Evolutionary conservation across 208 protist species (phyloP), one percentile per base, ranked within the genome.

Genomic region (Kentomonas sorsogonicus): DNA sequence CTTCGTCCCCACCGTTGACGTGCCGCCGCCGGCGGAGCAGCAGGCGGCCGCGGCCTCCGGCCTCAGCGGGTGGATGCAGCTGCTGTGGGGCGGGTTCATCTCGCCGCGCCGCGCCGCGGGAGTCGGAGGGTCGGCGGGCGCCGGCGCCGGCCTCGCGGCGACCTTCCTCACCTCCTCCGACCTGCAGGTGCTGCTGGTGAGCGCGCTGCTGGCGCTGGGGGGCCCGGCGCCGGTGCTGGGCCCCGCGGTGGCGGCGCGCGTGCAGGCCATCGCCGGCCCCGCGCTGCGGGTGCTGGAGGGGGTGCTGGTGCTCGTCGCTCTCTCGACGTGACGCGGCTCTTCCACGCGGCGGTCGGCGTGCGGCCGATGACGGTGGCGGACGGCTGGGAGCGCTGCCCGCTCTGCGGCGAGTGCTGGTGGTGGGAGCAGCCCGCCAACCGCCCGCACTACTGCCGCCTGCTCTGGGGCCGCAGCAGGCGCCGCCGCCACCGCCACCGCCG

Each of bases 311-410:
- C 60, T 86, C 2, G 62, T 60, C 25, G 1, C 77, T 13, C 63
- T 69, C 39, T 86, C 10, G 75, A 70, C 41, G 66, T 71, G 36
- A 75, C 84, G 63, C 76, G 79, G 10, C 60, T 86, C 23, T 81
- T 86, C 45, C 63, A 90, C 70, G 83, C 76, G 7, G 40, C 82
- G 20, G 67, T 86, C 27, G 83, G 83, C 0, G 76, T 83, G 27
- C 77, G 72, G 15, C 76, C 74, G 3, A 71, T 90, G 25, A 60
- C 46, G n/a, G 66, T 85, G n/a, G 62, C 74, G 1, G 74, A 82
- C 26, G 73, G 79, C 15, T 79, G 66, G 63, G 75, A 82, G 34
- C 53, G 64, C 25, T 90, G 79, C 51, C 83, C 83, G 36, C 60
- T 90, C 3, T 90, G 83, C 45, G 69, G 72, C 1, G 69, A 51